Base-by-base conservation (phyloP, 768 basidiomycete species). In the Podaxis sp. region DNA sequence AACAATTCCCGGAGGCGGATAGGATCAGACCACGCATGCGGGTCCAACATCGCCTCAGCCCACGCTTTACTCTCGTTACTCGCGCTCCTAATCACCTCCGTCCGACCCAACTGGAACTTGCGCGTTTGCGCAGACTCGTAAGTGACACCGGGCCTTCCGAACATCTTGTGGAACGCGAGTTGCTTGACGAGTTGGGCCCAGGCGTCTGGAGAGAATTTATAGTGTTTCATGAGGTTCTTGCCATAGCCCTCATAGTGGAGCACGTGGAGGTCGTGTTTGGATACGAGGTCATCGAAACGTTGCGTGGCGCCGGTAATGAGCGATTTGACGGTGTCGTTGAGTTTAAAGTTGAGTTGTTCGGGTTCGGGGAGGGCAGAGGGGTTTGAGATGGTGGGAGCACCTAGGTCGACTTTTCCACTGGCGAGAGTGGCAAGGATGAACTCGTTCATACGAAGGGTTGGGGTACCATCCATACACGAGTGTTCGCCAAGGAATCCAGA, bases 51-150 rank as follows among this genome's bases (percentile, higher is more conserved):
- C n/a, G 90, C 88, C 74, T 94, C 88, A 33, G 33, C 33, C 33
- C 33, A 33, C 8, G 33, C 33, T 33, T 33, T 33, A 71, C 85
- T 89, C 78, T 98, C 93, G 52, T 80, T 83, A 66, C 90, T 93
- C 33, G 89, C 89, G 65, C 85, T 86, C 15, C 96, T 83, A 66
- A 98, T 97, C 40, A 98, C 96, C 77, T 99, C 97, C 5, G 96
- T 99, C 57, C 96, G 80, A 0, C 97, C 97, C 1, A 82, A 83
- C 72, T 93, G 85, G 80, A 86, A 99, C 73, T 93, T 94, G 27
- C 97, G 82, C 59, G 96, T 98, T 77, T 98, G 96, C 4, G 91
- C 90, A 65, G 88, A 90, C 80, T 99, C 96, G 77, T 99, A 99
- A 64, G 90, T 88, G 51, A 92, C 87, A 2, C 85, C 91, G 8